Base-by-base conservation (phyloP, 2,329 filamentous ascomycete genomes). In the Hypoxylon sp. region DNA sequence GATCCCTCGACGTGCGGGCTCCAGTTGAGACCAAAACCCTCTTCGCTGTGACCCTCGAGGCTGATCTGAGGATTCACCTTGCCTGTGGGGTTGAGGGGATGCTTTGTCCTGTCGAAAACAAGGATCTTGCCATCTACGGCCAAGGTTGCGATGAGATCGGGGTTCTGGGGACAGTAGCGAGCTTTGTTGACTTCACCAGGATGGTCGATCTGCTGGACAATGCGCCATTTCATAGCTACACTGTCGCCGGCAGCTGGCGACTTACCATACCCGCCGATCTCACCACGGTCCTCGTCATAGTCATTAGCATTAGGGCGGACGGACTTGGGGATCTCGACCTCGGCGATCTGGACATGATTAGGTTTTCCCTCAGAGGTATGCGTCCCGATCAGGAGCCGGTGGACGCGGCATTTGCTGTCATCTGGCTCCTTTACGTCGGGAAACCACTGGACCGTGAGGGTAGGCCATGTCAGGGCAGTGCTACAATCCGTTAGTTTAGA, bases 121-220 rank as follows among this genome's bases (percentile, higher is more conserved):
- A 98, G 89, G 42, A 97, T 92, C 70, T 89, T 91, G 67, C 93
- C 92, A 77, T 97, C 92, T 6, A 93, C 88, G 69, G 93, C 93
- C 80, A 97, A 90, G 0, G 96, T 97, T 2, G 96, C 96, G 73
- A 99, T 96, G 61, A 99, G 89, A 74, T 99, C 93, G 4, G 95
- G 93, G 75, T 99, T 99, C 78, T 98, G 95, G 11, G 96, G 96
- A 80, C 97, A 94, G 77, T 98, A 98, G 71, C 96, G 90, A 14
- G 96, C 96, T 83, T 98, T 99, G 85, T 99, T 99, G 77, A 99
- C 93, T 79, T 99, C 96, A 68, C 93, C 92, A 14, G 94, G 93
- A 77, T 99, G 96, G 77, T 97, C 92, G 77, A 99, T 99, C 79
- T 92, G 96, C 79, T 99, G 96, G 53, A 96, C 90, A 74, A 99